phyloP scores from a whole-genome alignment of 768 basidiomycete species.

The Hypholoma fasciculare region DNA sequence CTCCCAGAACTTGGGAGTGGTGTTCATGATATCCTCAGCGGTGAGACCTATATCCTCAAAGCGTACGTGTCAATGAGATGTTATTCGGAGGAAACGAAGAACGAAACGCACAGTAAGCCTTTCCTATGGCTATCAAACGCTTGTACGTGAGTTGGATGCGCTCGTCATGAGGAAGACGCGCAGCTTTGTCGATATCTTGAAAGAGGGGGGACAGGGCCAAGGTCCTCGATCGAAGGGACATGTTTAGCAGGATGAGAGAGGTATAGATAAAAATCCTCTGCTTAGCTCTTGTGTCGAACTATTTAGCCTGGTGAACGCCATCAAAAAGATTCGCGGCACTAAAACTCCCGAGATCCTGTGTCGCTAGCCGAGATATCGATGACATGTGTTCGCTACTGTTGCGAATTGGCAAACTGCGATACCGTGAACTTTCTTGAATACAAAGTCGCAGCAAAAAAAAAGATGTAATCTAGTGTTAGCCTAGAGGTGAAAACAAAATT shows the following conservation, averaged over 20 bases:
- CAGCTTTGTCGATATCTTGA: not conserved
- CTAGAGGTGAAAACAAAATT: too few species aligned
- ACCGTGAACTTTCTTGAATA: too few species aligned
- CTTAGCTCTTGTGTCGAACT: too few species aligned
- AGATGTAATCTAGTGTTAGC: too few species aligned
- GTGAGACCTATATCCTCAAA: conserved; percentile 1
- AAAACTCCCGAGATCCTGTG: too few species aligned
- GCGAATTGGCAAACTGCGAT: too few species aligned
- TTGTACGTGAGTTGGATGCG: conserved; percentile 1
- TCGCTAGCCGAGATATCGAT: too few species aligned
- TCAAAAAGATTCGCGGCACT: too few species aligned
- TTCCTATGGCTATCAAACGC: conserved; percentile 6
- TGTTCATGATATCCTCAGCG: conserved; percentile 2
- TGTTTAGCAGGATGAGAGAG: not conserved
- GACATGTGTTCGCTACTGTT: too few species aligned
- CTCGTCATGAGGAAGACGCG: not conserved
- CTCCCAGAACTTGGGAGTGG: conserved; percentile 14
- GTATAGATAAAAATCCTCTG: not conserved
- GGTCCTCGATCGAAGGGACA: not conserved
- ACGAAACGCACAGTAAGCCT: conserved; percentile 2
- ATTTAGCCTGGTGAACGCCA: too few species aligned
- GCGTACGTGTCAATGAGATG: not conserved
- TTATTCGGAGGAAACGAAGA: not conserved
- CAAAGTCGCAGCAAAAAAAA: too few species aligned
- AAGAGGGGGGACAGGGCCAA: conserved; percentile 7